A percentile compares a stretch with the other conserved stretches of the same genome.
phyloP scores from a whole-genome alignment of 1,284 basidiomycete species.

The Ganoderma sp. region DNA sequence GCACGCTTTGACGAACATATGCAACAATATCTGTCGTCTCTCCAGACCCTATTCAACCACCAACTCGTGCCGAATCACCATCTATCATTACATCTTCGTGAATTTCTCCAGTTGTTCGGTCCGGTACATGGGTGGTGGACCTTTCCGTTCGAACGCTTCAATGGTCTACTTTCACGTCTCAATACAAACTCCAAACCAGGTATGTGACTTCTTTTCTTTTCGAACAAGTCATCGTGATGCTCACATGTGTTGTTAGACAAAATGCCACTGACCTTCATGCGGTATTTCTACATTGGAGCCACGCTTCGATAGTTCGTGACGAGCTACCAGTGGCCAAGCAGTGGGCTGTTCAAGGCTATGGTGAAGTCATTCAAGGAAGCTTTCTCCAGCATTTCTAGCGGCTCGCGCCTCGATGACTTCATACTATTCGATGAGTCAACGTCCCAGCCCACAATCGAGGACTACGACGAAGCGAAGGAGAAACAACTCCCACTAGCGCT shows the following conservation, averaged over 20 bases:
- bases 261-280: slow-evolving; percentile 25
- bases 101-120: slow-evolving; percentile 40
- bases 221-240: too few species aligned
- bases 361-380: too few species aligned
- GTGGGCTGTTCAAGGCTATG: too few species aligned
- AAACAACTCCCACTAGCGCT: too few species aligned
- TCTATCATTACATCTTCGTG: slow-evolving; percentile 42
- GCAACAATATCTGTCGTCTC: slow-evolving; percentile 37
- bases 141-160: slow-evolving; percentile 28
- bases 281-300: slow-evolving; percentile 21
- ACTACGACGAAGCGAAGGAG: too few species aligned
- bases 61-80: slow-evolving; percentile 47
- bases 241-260: slow-evolving; percentile 7
- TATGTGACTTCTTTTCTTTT: too few species aligned
- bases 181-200: slow-evolving; percentile 20
- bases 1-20: slow-evolving; percentile 38
- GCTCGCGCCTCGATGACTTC: too few species aligned
- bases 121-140: slow-evolving; percentile 43
- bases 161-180: slow-evolving; percentile 22
- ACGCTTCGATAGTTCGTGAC: slow-evolving; percentile 9
- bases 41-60: slow-evolving; percentile 39
- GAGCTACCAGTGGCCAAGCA: too few species aligned
- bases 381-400: too few species aligned
- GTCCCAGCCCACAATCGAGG: too few species aligned
- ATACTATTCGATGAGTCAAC: too few species aligned